Conservation (phyloP, 805 yeast species). For the Sugiyamaella marilandica region DNA sequence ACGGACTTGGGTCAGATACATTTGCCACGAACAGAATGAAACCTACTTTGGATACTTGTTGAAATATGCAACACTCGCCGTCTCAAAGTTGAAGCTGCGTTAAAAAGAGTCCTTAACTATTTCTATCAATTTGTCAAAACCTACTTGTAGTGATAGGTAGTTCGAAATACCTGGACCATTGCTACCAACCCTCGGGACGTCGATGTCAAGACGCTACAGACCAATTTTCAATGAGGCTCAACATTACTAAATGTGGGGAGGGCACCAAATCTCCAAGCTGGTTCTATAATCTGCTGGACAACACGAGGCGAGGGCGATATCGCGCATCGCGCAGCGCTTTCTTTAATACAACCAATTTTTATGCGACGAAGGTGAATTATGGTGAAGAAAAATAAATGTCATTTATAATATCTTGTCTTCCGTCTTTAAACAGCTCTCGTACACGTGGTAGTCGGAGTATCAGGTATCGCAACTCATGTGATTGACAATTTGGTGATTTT, state of each 20-base stretch:
- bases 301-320: no score
- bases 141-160: conserved; percentile 3
- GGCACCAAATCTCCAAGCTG: background rate
- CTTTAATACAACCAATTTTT: no score
- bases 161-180: conserved; percentile 1
- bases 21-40: background rate
- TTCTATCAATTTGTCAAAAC: background rate
- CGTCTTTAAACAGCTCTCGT: no score
- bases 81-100: conserved; percentile 49
- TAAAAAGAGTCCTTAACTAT: background rate
- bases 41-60: conserved; percentile 53
- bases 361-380: no score
- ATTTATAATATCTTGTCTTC: no score
- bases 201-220: background rate
- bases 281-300: no score
- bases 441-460: no score
- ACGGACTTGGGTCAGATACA: conserved; percentile 50
- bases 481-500: no score
- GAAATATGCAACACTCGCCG: conserved; percentile 73
- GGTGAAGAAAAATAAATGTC: no score
- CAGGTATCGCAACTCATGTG: no score
- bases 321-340: no score
- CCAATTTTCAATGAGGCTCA: background rate
- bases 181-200: background rate
- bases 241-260: background rate